phyloP scores from a whole-genome alignment of 148 eudicot species.

The Dysphania ambrosioides region DNA sequence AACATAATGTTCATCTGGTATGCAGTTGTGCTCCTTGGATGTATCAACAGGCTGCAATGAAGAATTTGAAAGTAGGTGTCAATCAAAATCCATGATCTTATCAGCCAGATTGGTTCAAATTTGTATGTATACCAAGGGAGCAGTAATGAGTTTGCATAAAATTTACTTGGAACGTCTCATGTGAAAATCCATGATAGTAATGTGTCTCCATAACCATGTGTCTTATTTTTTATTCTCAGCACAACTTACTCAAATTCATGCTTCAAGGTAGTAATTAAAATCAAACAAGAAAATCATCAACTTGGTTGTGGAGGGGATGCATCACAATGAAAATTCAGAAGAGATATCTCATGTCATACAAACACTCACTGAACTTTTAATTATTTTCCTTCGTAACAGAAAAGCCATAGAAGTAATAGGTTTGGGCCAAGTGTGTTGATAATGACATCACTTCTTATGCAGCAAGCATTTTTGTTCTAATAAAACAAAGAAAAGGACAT shows the following conservation, averaged over 20 bases:
- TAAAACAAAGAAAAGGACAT: background rate
- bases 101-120: background rate
- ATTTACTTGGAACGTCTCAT: background rate
- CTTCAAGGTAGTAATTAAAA: background rate
- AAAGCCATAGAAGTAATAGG: background rate
- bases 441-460: too few relatives aligned
- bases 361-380: background rate
- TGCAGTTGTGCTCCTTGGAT: slow-evolving; percentile 88
- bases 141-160: background rate
- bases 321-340: background rate
- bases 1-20: slow-evolving; percentile 97
- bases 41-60: slow-evolving; percentile 64
- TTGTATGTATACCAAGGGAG: background rate
- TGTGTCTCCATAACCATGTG: background rate
- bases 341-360: background rate
- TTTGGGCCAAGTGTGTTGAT: background rate
- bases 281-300: background rate
- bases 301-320: background rate
- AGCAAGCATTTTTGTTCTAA: too few relatives aligned
- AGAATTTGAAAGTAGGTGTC: background rate
- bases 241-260: background rate
- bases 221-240: background rate
- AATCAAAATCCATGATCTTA: background rate
- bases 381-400: too few relatives aligned
- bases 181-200: background rate